These are phyloP conservation scores for Blepharisma stoltei DNA, from an alignment of 73 alveolate genomes.

Conservation along the genomic window DNA sequence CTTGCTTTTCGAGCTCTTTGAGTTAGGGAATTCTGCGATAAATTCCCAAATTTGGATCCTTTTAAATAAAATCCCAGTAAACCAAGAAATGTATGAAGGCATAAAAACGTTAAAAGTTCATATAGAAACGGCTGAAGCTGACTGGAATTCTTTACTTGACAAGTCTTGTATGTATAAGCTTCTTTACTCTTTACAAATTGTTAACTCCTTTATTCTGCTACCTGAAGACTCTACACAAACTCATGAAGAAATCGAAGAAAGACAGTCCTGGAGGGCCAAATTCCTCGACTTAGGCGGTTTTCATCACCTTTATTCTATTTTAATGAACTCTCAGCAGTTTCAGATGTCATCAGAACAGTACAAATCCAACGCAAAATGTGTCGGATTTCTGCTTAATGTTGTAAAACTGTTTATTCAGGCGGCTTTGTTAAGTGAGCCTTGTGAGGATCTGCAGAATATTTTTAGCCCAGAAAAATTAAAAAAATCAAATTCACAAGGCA, in stretches of 20 bases:
- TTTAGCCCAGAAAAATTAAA: too few species aligned
- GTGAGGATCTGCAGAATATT: not conserved
- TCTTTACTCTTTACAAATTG: conserved; percentile 13
- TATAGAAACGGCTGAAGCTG: not conserved
- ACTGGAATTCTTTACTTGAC: conserved; percentile 25
- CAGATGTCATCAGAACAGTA: not conserved
- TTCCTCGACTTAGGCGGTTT: conserved; percentile 21
- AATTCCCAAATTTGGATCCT: not conserved
- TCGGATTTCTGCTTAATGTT: conserved; percentile 9
- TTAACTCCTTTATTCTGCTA: not conserved
- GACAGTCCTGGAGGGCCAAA: conserved; percentile 17
- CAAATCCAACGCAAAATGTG: not conserved
- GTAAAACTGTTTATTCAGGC: not conserved
- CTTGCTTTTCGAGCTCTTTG: conserved; percentile 1
- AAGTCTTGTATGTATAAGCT: not conserved
- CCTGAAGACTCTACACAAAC: too few species aligned
- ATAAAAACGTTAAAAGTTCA: not conserved
- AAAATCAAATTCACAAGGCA: too few species aligned
- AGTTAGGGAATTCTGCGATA: not conserved
- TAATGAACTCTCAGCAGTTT: not conserved
- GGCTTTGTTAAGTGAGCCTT: not conserved
- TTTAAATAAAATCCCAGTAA: conserved; percentile 27
- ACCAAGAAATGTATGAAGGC: not conserved
- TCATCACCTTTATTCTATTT: not conserved
- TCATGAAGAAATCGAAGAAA: not conserved